Evolutionary conservation across 202 grass and related monocot species (phyloP), one percentile per base, ranked within the genome.

Genomic region (Schoenoplectus tabernaemontani): DNA sequence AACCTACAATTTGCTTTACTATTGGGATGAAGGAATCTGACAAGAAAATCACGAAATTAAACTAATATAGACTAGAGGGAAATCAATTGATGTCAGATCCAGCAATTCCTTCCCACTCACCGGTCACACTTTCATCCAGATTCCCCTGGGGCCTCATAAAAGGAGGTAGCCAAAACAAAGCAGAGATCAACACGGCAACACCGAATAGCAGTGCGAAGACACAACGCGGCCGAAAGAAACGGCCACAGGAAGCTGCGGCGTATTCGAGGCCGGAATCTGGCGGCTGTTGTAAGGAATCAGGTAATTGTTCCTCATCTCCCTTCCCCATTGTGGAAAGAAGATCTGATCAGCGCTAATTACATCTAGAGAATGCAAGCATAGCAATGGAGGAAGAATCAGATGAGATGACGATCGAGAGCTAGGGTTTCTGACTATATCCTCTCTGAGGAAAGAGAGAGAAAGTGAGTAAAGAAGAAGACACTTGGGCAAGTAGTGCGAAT

Each of bases 111-210:
- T 43, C n/a, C 67, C 64, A 62, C 88, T 90, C 84, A 90, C 88
- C 88, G 81, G 82, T 59, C 15, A 79, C 22, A 77, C 69, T 58
- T 42, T 41, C 81, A 86, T 87, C 88, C 47, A 58, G 53, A 70
- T 47, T 50, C 7, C 81, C 69, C 7, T 58, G 34, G n/a, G 79
- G 83, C 39, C 83, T 80, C 76, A 84, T 30, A 56, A 94, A 94
- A 8, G 91, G 92, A 51, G 88, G 92, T 30, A 94, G 71, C 80
- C 92, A 89, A 79, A 91, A 91, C 34, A 89, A 61, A 56, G 89
- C 89, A 17, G 87, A 91, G 43, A 91, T 71, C 48, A 91, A 76
- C 71, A 89, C 85, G 30, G 88, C 91, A 1, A 53, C 82, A 47
- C 91, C 88, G 28, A 94, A 77, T 36, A 91, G 23, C 64, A 91